Evolutionary conservation across 176 grass and related monocot species (phyloP).

Genomic region (Raddia distichophylla): DNA sequence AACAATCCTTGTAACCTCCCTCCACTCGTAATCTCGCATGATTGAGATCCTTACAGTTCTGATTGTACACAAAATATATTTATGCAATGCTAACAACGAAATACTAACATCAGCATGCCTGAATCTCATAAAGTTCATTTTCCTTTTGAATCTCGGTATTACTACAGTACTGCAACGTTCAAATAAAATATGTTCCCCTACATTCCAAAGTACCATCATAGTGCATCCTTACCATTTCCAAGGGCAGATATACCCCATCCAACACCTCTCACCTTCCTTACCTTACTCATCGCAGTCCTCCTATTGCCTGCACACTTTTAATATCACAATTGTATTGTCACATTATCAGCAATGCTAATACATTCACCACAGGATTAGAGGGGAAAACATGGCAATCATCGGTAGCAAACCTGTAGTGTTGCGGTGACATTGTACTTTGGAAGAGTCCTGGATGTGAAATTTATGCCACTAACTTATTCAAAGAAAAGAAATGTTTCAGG

Average conservation of each 20-base stretch:
- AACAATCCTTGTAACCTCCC: neutral
- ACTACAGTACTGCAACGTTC: neutral
- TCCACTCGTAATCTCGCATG: neutral
- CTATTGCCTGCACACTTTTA: slow-evolving; percentile 93
- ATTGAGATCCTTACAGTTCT: neutral
- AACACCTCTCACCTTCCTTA: slow-evolving; percentile 87
- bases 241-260: slow-evolving; percentile 92
- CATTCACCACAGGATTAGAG: slow-evolving; percentile 14
- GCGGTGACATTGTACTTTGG: slow-evolving; percentile 92
- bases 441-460: slow-evolving; percentile 61
- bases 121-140: slow-evolving; percentile 17
- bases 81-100: neutral
- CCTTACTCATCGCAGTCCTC: slow-evolving; percentile 92
- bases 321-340: slow-evolving; percentile 22
- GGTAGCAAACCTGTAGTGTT: slow-evolving; percentile 76
- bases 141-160: slow-evolving; percentile 18
- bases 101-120: slow-evolving; percentile 20
- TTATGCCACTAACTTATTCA: slow-evolving; percentile 42
- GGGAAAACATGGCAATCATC: neutral
- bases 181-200: neutral
- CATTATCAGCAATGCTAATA: neutral
- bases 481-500: slow-evolving; percentile 5
- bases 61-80: slow-evolving; percentile 10
- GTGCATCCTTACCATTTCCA: slow-evolving; percentile 73
- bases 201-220: neutral